phyloP scores from a whole-genome alignment of 225 moss, liverwort and hornwort species.

The Antitrichia curtipendula region DNA sequence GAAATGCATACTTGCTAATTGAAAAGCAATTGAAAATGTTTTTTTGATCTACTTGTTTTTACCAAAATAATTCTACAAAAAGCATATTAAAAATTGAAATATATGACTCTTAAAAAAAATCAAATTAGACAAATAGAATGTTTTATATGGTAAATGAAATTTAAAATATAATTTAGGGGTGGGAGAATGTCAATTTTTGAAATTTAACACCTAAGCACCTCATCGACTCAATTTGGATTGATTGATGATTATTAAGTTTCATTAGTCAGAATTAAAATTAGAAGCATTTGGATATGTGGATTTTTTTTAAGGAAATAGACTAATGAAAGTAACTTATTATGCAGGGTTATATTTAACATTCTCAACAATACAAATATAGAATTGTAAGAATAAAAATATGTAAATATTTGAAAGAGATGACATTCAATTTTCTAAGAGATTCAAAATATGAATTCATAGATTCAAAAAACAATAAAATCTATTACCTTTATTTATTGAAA shows the following conservation, averaged over 20 bases:
- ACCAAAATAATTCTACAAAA: too few species aligned
- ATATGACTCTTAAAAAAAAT: too few species aligned
- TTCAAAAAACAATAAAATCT: not conserved
- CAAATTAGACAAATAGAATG: too few species aligned
- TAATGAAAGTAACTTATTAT: not conserved
- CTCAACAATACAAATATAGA: not conserved
- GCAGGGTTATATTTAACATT: not conserved
- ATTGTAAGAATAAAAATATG: not conserved
- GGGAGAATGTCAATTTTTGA: too few species aligned
- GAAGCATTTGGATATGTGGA: not conserved
- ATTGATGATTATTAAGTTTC: too few species aligned
- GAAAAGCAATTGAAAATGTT: not conserved
- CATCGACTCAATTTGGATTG: rapidly evolving
- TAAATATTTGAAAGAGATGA: not conserved
- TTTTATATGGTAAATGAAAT: not conserved
- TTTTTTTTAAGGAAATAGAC: not conserved
- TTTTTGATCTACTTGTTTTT: rapidly evolving
- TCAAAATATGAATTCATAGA: not conserved
- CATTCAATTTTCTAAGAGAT: not conserved
- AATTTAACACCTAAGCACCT: rapidly evolving
- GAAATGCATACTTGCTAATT: too few species aligned
- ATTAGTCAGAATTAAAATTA: not conserved
- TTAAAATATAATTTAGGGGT: not conserved
- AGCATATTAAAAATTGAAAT: not conserved
- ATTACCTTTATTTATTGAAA: not conserved